Percentiles rank a stretch among this genome's conserved stretches.
phyloP scores from a whole-genome alignment of 192 early-diverging fungal genomes.

The Diversispora eburnea region DNA sequence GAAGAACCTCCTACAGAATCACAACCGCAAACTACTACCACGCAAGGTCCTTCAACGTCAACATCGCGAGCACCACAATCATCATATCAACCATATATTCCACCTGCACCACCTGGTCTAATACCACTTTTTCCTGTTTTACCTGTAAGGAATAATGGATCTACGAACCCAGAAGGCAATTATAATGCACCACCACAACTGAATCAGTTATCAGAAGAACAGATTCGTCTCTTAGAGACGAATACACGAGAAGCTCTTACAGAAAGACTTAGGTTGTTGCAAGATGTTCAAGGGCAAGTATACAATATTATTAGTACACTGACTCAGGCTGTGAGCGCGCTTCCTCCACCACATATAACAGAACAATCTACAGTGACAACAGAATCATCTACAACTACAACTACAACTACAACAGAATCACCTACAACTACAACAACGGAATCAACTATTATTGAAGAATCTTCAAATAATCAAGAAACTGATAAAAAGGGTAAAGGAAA shows the following conservation, averaged over 20 bases:
- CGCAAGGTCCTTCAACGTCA: not conserved
- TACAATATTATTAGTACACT: conserved; percentile 43
- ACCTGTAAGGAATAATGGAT: conserved; percentile 25
- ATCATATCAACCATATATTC: not conserved
- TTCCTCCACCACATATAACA: conserved; percentile 29
- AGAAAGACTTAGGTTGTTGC: conserved; percentile 62
- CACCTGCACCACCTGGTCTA: conserved; percentile 33
- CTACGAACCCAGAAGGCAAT: conserved; percentile 33
- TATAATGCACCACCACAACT: conserved; percentile 31
- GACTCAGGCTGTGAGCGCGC: conserved; percentile 38
- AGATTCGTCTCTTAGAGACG: conserved; percentile 51
- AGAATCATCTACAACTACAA: not conserved
- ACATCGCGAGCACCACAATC: conserved; percentile 18
- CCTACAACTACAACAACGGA: not conserved
- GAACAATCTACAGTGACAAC: not conserved
- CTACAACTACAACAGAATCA: not conserved
- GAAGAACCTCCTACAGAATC: conserved; percentile 11
- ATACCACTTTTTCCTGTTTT: conserved; percentile 39
- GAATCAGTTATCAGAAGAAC: conserved; percentile 52
- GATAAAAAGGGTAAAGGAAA: too few species aligned
- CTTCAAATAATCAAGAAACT: too few species aligned
- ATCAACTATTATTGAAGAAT: too few species aligned
- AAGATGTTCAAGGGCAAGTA: conserved; percentile 60
- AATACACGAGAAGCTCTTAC: conserved; percentile 58
- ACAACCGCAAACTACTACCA: not conserved